Evolutionary conservation across 2,329 filamentous ascomycete genomes (phyloP).

Genomic region (Ceratocystis variospora): DNA sequence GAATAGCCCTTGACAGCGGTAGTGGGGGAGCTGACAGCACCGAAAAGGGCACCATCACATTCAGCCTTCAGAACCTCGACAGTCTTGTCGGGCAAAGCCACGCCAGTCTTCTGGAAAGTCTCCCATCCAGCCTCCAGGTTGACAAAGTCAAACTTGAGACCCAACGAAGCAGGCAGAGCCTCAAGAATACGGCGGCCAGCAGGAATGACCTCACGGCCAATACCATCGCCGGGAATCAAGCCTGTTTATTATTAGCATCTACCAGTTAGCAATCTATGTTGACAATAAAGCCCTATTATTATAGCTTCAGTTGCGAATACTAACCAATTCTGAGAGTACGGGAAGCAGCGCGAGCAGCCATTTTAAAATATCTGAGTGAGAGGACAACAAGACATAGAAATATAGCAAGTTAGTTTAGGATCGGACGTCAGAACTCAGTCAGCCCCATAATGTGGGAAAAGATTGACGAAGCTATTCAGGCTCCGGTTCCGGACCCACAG

Average conservation of each 20-base stretch:
- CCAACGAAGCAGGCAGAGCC: slow-evolving; percentile 78
- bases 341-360: slow-evolving; percentile 42
- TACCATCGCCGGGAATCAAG: slow-evolving; percentile 94
- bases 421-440: neutral
- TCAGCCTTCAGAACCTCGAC: slow-evolving; percentile 78
- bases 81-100: slow-evolving; percentile 77
- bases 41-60: slow-evolving; percentile 93
- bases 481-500: slow-evolving; percentile 11
- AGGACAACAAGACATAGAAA: neutral
- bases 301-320: slow-evolving; percentile 21
- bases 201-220: slow-evolving; percentile 96
- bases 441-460: slow-evolving; percentile 4
- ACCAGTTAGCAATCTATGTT: neutral
- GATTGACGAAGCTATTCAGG: slow-evolving; percentile 1
- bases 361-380: slow-evolving; percentile 25
- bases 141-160: slow-evolving; percentile 86
- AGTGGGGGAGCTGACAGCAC: slow-evolving; percentile 79
- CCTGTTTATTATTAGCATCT: slow-evolving; percentile 36
- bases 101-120: slow-evolving; percentile 80
- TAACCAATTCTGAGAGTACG: slow-evolving; percentile 50
- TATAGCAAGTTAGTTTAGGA: neutral
- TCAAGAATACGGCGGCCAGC: slow-evolving; percentile 84
- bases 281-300: neutral
- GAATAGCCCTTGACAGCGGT: slow-evolving; percentile 89
- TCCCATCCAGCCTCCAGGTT: slow-evolving; percentile 88